Percentiles rank a stretch among this genome's conserved stretches.
Evolutionary conservation across 257 asterid genomes (phyloP).

Genomic region (Solanum tarijense): DNA sequence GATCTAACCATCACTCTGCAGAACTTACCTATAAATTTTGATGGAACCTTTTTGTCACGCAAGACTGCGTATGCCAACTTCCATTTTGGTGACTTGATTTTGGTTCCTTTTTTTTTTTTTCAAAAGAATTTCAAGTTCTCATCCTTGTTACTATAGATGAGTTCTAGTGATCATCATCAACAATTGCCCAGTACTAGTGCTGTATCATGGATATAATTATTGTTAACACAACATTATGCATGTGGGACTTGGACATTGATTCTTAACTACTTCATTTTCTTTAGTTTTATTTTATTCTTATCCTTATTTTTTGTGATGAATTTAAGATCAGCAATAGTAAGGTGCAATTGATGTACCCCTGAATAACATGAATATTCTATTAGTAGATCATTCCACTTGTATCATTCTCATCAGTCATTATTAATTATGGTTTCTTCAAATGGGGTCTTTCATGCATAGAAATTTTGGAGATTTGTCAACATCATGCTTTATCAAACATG

Average conservation of each 20-base stretch:
- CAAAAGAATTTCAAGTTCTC: neutral
- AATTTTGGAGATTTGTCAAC: neutral
- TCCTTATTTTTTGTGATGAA: neutral
- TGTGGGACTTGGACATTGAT: neutral
- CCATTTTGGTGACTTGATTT: neutral
- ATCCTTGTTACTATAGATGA: neutral
- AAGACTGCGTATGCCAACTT: neutral
- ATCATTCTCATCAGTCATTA: neutral
- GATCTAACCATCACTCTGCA: neutral
- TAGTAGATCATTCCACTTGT: neutral
- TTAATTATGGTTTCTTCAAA: neutral
- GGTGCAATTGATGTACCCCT: neutral
- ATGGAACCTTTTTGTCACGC: neutral
- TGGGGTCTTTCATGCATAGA: neutral
- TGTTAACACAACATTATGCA: neutral
- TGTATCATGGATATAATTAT: neutral
- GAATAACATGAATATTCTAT: neutral
- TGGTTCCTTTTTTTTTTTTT: neutral
- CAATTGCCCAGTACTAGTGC: too few species aligned
- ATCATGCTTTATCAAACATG: neutral
- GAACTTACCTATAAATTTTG: neutral
- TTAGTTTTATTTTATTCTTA: neutral
- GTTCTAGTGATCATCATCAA: neutral
- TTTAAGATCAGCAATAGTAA: neutral
- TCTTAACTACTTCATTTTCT: neutral